A percentile compares a stretch with the other conserved stretches of the same genome.
Evolutionary conservation across 352 stramenopile species (phyloP).

Genomic region (Plasmopara viticola): DNA sequence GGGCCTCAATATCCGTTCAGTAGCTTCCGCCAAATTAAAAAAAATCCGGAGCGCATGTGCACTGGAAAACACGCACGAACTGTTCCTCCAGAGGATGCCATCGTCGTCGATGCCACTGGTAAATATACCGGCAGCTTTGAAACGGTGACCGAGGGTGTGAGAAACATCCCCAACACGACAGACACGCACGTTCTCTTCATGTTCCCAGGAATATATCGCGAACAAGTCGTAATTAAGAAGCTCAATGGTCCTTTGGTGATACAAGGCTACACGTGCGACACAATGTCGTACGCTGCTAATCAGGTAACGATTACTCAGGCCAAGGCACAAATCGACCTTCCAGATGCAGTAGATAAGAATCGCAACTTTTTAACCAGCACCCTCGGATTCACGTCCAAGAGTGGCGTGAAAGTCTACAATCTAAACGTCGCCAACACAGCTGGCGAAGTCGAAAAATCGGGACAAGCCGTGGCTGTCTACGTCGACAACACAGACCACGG

Average conservation of each 20-base stretch:
- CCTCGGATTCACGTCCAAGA: conserved; percentile 3
- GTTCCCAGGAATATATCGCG: conserved; percentile 2
- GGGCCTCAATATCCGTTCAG: too few species aligned
- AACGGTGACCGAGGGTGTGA: conserved; percentile 5
- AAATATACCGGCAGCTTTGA: conserved; percentile 9
- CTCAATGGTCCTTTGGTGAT: not conserved
- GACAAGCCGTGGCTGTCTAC: conserved; percentile 8
- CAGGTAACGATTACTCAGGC: conserved; percentile 4
- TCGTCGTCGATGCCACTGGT: conserved; percentile 11
- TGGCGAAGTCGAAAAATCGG: conserved; percentile 2
- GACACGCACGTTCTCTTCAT: conserved; percentile 7
- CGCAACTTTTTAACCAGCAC: conserved; percentile 3
- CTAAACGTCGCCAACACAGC: conserved; percentile 15
- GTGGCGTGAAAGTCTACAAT: conserved; percentile 13
- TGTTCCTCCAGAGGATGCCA: conserved; percentile 1
- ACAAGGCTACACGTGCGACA: conserved; percentile 5
- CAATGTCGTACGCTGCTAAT: conserved; percentile 3
- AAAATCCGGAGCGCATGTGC: not conserved
- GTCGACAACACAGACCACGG: conserved; percentile 7
- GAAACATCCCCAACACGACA: conserved; percentile 9
- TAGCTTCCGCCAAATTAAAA: too few species aligned
- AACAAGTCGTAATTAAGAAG: conserved; percentile 1
- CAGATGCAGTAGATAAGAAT: not conserved
- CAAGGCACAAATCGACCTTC: conserved; percentile 4
- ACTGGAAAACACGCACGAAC: conserved; percentile 1